Conservation (phyloP, 371 early-diverging fungal genomes). For the Phascolomyces articulosus region DNA sequence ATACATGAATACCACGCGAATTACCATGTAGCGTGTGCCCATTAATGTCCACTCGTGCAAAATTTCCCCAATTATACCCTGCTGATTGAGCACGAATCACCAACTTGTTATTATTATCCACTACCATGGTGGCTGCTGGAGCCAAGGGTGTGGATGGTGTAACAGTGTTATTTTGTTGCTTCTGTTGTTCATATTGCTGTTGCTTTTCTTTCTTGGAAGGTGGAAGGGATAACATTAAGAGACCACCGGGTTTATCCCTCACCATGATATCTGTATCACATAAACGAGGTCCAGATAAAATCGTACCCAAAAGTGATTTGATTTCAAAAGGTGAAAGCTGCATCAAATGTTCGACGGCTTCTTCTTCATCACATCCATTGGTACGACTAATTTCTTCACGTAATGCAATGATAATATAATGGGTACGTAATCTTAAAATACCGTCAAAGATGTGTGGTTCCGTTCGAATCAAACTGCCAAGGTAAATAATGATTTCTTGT, state of each 20-base stretch:
- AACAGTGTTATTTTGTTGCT: not conserved
- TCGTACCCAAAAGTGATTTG: slow-evolving; percentile 74
- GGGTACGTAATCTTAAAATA: slow-evolving; percentile 81
- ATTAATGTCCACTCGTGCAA: slow-evolving; percentile 72
- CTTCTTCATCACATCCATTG: slow-evolving; percentile 75
- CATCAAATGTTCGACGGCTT: slow-evolving; percentile 82
- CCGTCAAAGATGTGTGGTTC: slow-evolving; percentile 79
- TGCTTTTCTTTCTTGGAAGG: not conserved
- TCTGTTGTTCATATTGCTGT: not conserved
- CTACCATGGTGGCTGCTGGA: not conserved
- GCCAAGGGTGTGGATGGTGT: not conserved
- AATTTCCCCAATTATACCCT: slow-evolving; percentile 78
- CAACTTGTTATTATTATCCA: slow-evolving; percentile 8
- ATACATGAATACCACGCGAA: slow-evolving; percentile 79
- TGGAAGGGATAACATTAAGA: slow-evolving; percentile 35
- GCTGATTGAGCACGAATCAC: slow-evolving; percentile 69
- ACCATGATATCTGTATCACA: slow-evolving; percentile 50
- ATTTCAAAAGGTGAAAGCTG: slow-evolving; percentile 82
- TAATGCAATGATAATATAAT: slow-evolving; percentile 83
- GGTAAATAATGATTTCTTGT: slow-evolving; percentile 82
- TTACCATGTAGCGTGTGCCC: slow-evolving; percentile 56
- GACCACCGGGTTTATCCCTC: slow-evolving; percentile 52
- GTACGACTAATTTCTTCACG: slow-evolving; percentile 83
- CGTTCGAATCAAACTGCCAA: slow-evolving; percentile 77
- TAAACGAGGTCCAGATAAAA: slow-evolving; percentile 71